Conservation (phyloP, 2,329 filamentous ascomycete species). For the Meredithiella fracta region DNA sequence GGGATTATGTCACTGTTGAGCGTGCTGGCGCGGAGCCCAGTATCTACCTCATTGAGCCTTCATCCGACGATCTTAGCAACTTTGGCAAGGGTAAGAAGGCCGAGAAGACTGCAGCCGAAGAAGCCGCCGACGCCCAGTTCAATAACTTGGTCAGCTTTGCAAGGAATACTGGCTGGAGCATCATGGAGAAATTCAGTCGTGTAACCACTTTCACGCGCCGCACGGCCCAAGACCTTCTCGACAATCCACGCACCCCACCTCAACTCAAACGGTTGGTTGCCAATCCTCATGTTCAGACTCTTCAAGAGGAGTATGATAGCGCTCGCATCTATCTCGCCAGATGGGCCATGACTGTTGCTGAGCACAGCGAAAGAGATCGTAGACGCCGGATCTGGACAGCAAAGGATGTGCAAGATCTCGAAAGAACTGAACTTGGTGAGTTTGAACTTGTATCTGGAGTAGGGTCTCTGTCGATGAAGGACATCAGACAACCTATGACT, state of each 20-base stretch:
- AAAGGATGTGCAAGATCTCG: slow-evolving; percentile 78
- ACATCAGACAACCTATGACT: slow-evolving; percentile 61
- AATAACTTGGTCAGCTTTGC: slow-evolving; percentile 86
- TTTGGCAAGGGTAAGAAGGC: slow-evolving; percentile 37
- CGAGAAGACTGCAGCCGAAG: slow-evolving; percentile 16
- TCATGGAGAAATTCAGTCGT: slow-evolving; percentile 91
- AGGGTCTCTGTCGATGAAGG: slow-evolving; percentile 54
- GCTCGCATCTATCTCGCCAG: slow-evolving; percentile 84
- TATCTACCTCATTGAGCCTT: slow-evolving; percentile 80
- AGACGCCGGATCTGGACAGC: slow-evolving; percentile 85
- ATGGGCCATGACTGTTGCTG: slow-evolving; percentile 97
- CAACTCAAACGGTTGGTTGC: slow-evolving; percentile 71
- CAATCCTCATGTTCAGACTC: slow-evolving; percentile 84
- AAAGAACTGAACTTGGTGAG: slow-evolving; percentile 86
- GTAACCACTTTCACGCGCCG: slow-evolving; percentile 90
- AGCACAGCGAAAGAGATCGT: slow-evolving; percentile 81
- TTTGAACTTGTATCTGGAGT: slow-evolving; percentile 85
- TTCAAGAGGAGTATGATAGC: slow-evolving; percentile 95
- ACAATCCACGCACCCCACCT: slow-evolving; percentile 80
- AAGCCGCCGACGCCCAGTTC: slow-evolving; percentile 39
- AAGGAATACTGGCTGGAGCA: slow-evolving; percentile 90
- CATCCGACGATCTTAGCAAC: slow-evolving; percentile 62
- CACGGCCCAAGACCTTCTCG: slow-evolving; percentile 79
- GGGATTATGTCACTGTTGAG: slow-evolving; percentile 67
- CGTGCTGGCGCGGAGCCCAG: slow-evolving; percentile 74